These are phyloP conservation scores for Chlorella vulgaris DNA, from an alignment of 139 green algal genomes.

Conservation along the genomic window DNA sequence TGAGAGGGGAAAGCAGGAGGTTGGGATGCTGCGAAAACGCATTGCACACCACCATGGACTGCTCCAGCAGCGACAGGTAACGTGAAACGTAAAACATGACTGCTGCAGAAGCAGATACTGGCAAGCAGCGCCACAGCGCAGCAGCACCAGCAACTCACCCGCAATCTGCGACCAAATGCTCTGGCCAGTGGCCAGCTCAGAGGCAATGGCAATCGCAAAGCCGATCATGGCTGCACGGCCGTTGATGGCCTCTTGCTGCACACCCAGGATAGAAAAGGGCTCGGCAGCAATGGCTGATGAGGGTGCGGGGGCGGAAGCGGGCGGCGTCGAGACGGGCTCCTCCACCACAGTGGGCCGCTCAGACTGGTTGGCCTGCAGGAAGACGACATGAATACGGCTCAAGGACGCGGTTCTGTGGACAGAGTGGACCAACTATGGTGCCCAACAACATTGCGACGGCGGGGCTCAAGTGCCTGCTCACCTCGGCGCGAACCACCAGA, in stretches of 20 bases:
- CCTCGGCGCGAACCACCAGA: not conserved
- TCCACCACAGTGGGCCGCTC: not conserved
- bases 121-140: not conserved
- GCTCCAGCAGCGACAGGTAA: too few relatives aligned
- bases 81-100: too few relatives aligned
- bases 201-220: not conserved
- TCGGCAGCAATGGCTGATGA: not conserved
- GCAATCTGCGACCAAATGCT: slow-evolving; percentile 22
- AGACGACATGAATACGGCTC: too few relatives aligned
- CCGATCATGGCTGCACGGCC: slow-evolving; percentile 22
- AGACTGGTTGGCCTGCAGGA: not conserved
- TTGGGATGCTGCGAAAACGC: too few relatives aligned
- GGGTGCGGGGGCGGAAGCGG: not conserved
- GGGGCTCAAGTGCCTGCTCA: not conserved
- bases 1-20: not conserved
- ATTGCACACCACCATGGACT: too few relatives aligned
- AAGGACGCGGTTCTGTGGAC: not conserved
- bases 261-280: slow-evolving; percentile 4
- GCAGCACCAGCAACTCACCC: not conserved
- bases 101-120: too few relatives aligned
- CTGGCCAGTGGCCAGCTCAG: slow-evolving; percentile 14
- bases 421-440: not conserved
- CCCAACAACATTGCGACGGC: too few relatives aligned
- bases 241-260: slow-evolving; percentile 23
- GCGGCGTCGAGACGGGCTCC: not conserved